Evolutionary conservation across 345 rosid species (phyloP), one percentile per base, ranked within the genome.

Genomic region (Litchi chinensis): DNA sequence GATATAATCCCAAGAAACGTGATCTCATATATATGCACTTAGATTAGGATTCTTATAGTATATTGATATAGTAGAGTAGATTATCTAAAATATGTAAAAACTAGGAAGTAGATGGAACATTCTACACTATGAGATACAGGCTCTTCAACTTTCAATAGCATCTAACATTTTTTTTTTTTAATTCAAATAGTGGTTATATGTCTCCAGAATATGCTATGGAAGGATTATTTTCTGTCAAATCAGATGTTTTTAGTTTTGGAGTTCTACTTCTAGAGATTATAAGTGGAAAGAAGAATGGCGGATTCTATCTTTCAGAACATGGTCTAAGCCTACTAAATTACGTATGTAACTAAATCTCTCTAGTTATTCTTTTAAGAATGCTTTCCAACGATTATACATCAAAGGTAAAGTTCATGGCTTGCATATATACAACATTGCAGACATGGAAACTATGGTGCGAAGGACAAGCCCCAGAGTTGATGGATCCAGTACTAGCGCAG

Each of bases 281-380:
- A 15, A 44, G 72, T 0, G 77, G 81, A 12, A 54, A 10, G 18
- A 79, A 46, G 62, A 70, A 70, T 18, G 10, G 56, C 0, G 32
- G 60, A 22, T 80, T 75, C 48, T 60, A 63, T 54, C 71, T 69
- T 0, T 54, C 0, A 6, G 66, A 80, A 5, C 72, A 75, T 0
- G 62, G 67, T 11, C 46, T 21, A 80, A 70, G 79, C 76, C 71
- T 80, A 3, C 79, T 80, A 54, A 50, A 75, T 39, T 69, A 66
- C 4, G 82, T 71, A 50, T 71, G 63, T 50, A 26, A 48, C 10
- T 43, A 3, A 16, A 50, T 70, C 60, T 48, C 57, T 63, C 57
- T 46, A 32, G 37, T 3, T 32, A 7, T 26, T 6, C 46, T 68
- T 10, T 8, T 37, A 46, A 11, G 32, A 22, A 46, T 24, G 8